Percentiles rank a stretch among this genome's conserved stretches.
phyloP scores from a whole-genome alignment of 2,329 filamentous ascomycete genomes.

The Phyllosticta citribraziliensis region DNA sequence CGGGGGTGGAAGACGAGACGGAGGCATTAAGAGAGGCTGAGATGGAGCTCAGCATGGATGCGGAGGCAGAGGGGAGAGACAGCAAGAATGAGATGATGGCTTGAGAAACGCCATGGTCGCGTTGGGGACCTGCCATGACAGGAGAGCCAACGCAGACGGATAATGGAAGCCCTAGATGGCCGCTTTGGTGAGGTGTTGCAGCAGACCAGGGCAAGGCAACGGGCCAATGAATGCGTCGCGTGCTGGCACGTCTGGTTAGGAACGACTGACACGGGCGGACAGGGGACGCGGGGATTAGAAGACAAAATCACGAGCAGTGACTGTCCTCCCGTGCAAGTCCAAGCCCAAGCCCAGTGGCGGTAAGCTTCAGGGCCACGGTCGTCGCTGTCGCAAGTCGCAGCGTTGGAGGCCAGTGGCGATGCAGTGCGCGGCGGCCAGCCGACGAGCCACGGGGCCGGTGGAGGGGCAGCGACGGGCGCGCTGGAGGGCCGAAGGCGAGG shows the following conservation, averaged over 20 bases:
- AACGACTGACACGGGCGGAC: constrained; percentile 6
- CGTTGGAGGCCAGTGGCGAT: not conserved
- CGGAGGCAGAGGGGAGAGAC: not conserved
- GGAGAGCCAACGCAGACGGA: constrained; percentile 3
- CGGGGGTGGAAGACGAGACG: not conserved
- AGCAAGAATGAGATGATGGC: constrained; percentile 2
- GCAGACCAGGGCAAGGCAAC: not conserved
- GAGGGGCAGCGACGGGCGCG: not conserved
- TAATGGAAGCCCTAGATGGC: not conserved
- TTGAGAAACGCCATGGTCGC: constrained; percentile 4
- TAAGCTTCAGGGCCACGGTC: not conserved
- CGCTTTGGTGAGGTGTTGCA: constrained; percentile 8
- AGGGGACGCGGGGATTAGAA: not conserved
- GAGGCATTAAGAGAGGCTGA: constrained; percentile 3
- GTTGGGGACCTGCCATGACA: constrained; percentile 5
- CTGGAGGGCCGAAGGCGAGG: not conserved
- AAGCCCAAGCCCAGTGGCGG: too few relatives aligned
- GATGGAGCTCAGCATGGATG: constrained; percentile 1
- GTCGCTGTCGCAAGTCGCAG: not conserved
- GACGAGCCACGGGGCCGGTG: not conserved
- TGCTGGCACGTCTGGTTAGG: constrained; percentile 4
- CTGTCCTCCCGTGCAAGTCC: not conserved
- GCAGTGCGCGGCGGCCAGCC: not conserved
- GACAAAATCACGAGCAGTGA: not conserved
- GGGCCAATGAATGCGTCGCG: constrained; percentile 7